Evolutionary conservation across 2,329 filamentous ascomycete species (phyloP).

Genomic region (Fusarium sp.): DNA sequence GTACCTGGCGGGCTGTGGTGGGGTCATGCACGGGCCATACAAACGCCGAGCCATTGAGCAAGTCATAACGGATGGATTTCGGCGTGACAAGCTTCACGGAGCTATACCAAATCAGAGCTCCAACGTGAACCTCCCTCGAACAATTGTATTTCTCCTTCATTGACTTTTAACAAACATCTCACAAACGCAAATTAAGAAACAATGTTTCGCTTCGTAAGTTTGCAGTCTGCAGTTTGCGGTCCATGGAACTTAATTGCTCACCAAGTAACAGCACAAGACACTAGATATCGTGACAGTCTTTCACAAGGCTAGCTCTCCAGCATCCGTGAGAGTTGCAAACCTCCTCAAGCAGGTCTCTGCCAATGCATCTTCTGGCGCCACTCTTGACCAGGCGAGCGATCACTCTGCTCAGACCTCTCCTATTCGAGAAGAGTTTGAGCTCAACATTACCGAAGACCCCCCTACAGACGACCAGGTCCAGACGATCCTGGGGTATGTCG

Average conservation of each 20-base stretch:
- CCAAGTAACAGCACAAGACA: slow-evolving; percentile 71
- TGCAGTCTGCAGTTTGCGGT: slow-evolving; percentile 39
- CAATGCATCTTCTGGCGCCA: slow-evolving; percentile 73
- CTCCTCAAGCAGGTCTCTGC: slow-evolving; percentile 85
- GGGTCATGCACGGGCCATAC: slow-evolving; percentile 39
- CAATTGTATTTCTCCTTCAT: not conserved
- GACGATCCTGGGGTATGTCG: slow-evolving; percentile 86
- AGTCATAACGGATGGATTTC: slow-evolving; percentile 23
- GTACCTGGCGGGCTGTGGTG: slow-evolving; percentile 13
- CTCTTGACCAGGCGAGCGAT: slow-evolving; percentile 80
- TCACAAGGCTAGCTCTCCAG: slow-evolving; percentile 80
- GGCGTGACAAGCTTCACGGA: slow-evolving; percentile 44
- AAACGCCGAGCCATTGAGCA: slow-evolving; percentile 41
- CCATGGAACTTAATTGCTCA: slow-evolving; percentile 29
- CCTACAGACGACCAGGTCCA: slow-evolving; percentile 86
- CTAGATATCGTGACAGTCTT: slow-evolving; percentile 96
- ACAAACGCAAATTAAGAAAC: slow-evolving; percentile 31
- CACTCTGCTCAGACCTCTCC: slow-evolving; percentile 70
- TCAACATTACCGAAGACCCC: slow-evolving; percentile 82
- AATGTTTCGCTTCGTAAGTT: slow-evolving; percentile 62
- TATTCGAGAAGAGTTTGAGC: slow-evolving; percentile 78
- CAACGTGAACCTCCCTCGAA: slow-evolving; percentile 35
- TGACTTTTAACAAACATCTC: not conserved
- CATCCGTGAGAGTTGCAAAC: slow-evolving; percentile 78
- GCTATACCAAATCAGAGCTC: slow-evolving; percentile 45